Conservation (phyloP, 2,329 filamentous ascomycete species). For the Trichophaea hybrida region DNA sequence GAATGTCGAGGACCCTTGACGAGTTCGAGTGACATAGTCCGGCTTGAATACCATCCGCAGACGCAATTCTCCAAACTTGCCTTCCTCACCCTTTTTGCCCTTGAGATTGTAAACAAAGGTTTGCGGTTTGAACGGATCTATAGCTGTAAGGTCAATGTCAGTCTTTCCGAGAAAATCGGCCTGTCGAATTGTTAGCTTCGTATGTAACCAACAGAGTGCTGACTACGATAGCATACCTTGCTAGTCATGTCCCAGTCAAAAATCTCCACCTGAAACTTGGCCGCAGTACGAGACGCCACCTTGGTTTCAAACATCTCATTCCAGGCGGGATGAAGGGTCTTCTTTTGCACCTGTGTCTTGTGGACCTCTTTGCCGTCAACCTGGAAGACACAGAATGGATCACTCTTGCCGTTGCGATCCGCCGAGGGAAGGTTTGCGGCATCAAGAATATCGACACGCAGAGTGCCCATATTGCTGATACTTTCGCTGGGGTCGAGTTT, state of each 20-base stretch:
- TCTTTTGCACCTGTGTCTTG: constrained; percentile 94
- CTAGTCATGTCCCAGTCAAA: constrained; percentile 97
- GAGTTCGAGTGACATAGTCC: constrained; percentile 70
- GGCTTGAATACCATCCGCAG: constrained; percentile 84
- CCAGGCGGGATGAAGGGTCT: constrained; percentile 87
- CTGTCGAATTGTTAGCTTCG: constrained; percentile 18
- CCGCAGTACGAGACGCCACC: constrained; percentile 68
- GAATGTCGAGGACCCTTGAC: constrained; percentile 87
- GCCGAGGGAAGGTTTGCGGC: constrained; percentile 78
- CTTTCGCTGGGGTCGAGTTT: constrained; percentile 83
- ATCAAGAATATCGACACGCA: constrained; percentile 86
- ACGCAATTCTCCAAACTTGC: constrained; percentile 56
- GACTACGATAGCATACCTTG: constrained; percentile 36
- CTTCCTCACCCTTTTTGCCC: constrained; percentile 45
- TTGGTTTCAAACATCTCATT: constrained; percentile 87
- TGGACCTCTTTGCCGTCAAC: constrained; percentile 78
- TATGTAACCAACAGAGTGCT: not conserved
- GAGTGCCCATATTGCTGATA: constrained; percentile 95
- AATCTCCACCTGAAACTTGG: constrained; percentile 68
- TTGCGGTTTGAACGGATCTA: constrained; percentile 73
- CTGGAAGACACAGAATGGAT: constrained; percentile 90
- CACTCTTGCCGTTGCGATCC: constrained; percentile 90
- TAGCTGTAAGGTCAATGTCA: constrained; percentile 56
- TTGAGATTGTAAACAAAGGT: constrained; percentile 64
- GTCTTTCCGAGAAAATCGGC: constrained; percentile 76